Conservation (phyloP, 2,329 filamentous ascomycete genomes). For the Colletotrichum costaricense region DNA sequence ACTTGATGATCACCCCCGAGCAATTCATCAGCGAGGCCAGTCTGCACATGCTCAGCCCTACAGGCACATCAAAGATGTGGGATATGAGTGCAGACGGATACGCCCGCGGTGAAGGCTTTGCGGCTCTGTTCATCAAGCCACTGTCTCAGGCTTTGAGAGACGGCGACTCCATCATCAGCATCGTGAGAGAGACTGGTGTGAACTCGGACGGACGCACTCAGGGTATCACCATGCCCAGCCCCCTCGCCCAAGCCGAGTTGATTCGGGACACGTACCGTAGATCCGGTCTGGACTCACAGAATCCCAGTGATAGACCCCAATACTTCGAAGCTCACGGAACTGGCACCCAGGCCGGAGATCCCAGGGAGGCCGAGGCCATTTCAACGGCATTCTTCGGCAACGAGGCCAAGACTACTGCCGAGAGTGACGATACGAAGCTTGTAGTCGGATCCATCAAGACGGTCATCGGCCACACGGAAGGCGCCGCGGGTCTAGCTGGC, state of each 20-base stretch:
- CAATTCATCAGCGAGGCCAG: constrained; percentile 38
- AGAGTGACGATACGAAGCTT: constrained; percentile 35
- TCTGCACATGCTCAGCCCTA: constrained; percentile 41
- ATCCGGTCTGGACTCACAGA: constrained; percentile 48
- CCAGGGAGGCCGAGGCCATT: constrained; percentile 41
- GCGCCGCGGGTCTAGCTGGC: constrained; percentile 37
- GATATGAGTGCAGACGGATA: constrained; percentile 60
- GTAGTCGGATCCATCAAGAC: constrained; percentile 42
- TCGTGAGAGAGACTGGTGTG: constrained; percentile 51
- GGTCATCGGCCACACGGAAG: constrained; percentile 38
- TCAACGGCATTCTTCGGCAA: constrained; percentile 43
- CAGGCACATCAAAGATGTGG: constrained; percentile 48
- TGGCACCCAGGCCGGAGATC: constrained; percentile 46
- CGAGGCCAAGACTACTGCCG: constrained; percentile 38
- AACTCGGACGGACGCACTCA: constrained; percentile 55
- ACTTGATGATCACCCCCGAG: constrained; percentile 39
- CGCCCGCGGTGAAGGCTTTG: constrained; percentile 58
- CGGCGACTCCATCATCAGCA: constrained; percentile 46
- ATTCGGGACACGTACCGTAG: constrained; percentile 51
- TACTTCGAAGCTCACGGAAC: constrained; percentile 60
- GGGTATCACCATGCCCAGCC: constrained; percentile 52
- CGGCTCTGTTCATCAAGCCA: constrained; percentile 55
- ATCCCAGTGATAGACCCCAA: constrained; percentile 46
- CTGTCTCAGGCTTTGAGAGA: constrained; percentile 54
- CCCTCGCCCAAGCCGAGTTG: constrained; percentile 49